These are phyloP conservation scores for Pseudogymnoascus sp. DNA, from an alignment of 2,329 filamentous ascomycete species.

Conservation along the genomic window DNA sequence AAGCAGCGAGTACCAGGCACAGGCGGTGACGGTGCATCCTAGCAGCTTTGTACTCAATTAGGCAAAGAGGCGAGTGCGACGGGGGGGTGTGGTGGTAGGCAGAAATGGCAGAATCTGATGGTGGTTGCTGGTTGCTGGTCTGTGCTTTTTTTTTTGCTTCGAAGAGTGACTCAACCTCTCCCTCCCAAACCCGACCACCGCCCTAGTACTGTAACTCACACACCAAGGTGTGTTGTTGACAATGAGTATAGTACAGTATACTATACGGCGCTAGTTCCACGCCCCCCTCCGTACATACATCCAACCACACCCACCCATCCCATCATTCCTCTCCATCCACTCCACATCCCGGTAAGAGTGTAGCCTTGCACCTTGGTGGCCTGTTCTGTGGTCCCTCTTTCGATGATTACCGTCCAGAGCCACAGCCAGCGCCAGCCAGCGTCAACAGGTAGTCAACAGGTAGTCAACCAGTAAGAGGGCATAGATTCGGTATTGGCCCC, in stretches of 20 bases:
- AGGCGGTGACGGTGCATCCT: not conserved
- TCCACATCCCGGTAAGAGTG: not conserved
- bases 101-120: not conserved
- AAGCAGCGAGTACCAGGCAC: not conserved
- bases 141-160: not conserved
- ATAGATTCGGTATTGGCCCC: not conserved
- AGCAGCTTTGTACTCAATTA: not conserved
- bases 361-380: not conserved
- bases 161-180: not conserved
- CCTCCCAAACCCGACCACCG: not conserved
- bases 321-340: no score
- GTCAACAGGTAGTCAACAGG: not conserved
- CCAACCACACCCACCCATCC: not conserved
- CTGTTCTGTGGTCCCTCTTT: not conserved
- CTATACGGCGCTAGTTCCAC: not conserved
- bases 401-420: not conserved
- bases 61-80: not conserved
- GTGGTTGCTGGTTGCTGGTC: not conserved
- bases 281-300: not conserved
- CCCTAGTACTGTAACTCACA: not conserved
- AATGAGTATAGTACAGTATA: no score
- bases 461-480: not conserved
- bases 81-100: not conserved
- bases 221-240: not conserved
- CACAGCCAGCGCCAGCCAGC: not conserved